Conservation (phyloP, 345 rosid species). For the Raphanus sativus region DNA sequence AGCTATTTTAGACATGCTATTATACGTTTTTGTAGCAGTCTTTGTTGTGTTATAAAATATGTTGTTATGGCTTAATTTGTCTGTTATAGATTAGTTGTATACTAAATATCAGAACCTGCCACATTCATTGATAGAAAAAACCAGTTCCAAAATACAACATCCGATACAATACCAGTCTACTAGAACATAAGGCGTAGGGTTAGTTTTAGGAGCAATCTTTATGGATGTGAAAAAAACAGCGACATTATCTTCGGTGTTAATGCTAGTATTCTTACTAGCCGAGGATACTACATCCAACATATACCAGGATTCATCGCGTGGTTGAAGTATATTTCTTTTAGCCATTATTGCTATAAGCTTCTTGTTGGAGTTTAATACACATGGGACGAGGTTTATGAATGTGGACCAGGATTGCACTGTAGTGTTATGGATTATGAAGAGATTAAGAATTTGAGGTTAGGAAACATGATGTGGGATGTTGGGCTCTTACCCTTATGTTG, state of each 20-base stretch:
- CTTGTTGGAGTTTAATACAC: conserved; percentile 79
- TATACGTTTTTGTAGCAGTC: too few species aligned
- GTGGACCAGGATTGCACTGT: conserved; percentile 58
- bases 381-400: conserved; percentile 54
- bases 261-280: conserved; percentile 75
- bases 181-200: conserved; percentile 80
- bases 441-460: conserved; percentile 48
- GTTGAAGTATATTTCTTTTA: conserved; percentile 83
- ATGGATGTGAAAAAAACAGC: conserved; percentile 86
- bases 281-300: conserved; percentile 89
- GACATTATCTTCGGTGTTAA: conserved; percentile 74
- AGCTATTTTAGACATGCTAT: too few species aligned
- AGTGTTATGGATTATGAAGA: conserved; percentile 74
- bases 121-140: too few species aligned
- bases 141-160: too few species aligned
- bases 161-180: too few species aligned
- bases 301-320: conserved; percentile 80
- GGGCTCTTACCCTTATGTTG: conserved; percentile 68
- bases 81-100: too few species aligned
- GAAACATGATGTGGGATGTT: conserved; percentile 58
- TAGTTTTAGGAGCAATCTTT: conserved; percentile 83
- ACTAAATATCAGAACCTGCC: too few species aligned
- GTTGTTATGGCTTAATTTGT: too few species aligned
- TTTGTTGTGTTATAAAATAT: too few species aligned
- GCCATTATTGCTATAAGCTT: conserved; percentile 84